Evolutionary conservation across 2,329 filamentous ascomycete species (phyloP), one percentile per base, ranked within the genome.

Genomic region (Colletotrichum brevisporum): DNA sequence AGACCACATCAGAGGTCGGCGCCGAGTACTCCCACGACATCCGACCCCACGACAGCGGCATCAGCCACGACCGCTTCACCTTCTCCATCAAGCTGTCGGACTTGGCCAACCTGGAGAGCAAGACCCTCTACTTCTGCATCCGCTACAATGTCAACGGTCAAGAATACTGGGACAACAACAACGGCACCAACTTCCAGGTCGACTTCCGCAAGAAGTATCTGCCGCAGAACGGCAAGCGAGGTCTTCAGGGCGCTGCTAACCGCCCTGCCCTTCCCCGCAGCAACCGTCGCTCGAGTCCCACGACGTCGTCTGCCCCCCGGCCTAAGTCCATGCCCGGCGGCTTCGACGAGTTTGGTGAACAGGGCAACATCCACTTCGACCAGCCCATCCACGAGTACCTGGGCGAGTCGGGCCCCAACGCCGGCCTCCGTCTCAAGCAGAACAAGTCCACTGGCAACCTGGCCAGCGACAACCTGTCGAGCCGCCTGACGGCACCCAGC

Each of bases 111-210:
- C 86, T 99, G 53, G 95, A 98, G 79, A 89, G 90, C 73, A 98
- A 98, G 86, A 97, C 94, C 0, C 85, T 99, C 77, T 94, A 95
- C 80, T 90, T 98, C 76, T 98, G 96, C 80, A 88, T 98, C 58
- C 92, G 94, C 59, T 99, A 98, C 81, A 89, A 84, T 47, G 94
- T 97, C 67, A 91, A 91, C 71, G 94, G 94, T 18, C 87, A 92
- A 71, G 95, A 98, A 75, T 93, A 90, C 80, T 99, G 96, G 96
- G 96, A 99, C 82, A 99, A 95, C 86, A 99, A 99, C 79, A 85
- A 85, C 74, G 84, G 85, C 36, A 88, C 90, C 80, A 98, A 99
- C 82, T 99, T 96, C 83, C 95, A 98, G 79, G 89, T 98, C 63
- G 94, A 97, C 79, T 99, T 99, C 83, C 86, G 86, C 72, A 97